Evolutionary conservation across 805 yeast species (phyloP).

Genomic region (Yarrowia phangngaensis): DNA sequence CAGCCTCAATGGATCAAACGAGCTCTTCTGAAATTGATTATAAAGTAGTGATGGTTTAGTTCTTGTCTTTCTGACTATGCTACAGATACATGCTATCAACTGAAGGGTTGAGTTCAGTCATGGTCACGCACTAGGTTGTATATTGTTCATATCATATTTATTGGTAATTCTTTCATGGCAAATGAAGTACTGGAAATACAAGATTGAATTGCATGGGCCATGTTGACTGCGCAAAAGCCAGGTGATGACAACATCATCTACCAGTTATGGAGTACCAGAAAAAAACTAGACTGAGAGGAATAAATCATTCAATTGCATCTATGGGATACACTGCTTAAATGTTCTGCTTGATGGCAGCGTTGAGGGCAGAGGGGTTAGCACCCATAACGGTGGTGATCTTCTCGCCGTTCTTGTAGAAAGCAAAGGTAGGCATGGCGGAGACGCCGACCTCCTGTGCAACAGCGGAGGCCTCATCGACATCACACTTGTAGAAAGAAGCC

Average conservation of each 20-base stretch:
- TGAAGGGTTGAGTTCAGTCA: too few species aligned
- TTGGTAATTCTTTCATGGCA: too few species aligned
- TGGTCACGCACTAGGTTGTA: too few species aligned
- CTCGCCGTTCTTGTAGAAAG: constrained; percentile 80
- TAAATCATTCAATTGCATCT: constrained; percentile 1
- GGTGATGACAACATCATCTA: too few species aligned
- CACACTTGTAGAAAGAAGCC: constrained; percentile 82
- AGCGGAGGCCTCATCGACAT: constrained; percentile 77
- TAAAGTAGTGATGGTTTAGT: constrained; percentile 19
- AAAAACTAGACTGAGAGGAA: too few species aligned
- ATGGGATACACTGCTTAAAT: constrained; percentile 29
- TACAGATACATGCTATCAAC: too few species aligned
- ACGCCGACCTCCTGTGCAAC: constrained; percentile 68
- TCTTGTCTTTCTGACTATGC: not conserved
- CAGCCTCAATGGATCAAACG: not conserved
- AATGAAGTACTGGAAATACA: too few species aligned
- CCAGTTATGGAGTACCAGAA: too few species aligned
- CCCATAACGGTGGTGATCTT: constrained; percentile 78
- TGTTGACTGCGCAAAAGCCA: too few species aligned
- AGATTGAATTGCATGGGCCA: too few species aligned
- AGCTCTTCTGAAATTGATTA: constrained; percentile 4
- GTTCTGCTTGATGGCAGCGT: constrained; percentile 62
- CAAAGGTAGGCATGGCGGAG: constrained; percentile 62
- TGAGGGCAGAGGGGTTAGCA: constrained; percentile 62
- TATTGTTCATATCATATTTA: too few species aligned